Evolutionary conservation across 306 rosid genomes (phyloP).

Genomic region (Rosa persica): DNA sequence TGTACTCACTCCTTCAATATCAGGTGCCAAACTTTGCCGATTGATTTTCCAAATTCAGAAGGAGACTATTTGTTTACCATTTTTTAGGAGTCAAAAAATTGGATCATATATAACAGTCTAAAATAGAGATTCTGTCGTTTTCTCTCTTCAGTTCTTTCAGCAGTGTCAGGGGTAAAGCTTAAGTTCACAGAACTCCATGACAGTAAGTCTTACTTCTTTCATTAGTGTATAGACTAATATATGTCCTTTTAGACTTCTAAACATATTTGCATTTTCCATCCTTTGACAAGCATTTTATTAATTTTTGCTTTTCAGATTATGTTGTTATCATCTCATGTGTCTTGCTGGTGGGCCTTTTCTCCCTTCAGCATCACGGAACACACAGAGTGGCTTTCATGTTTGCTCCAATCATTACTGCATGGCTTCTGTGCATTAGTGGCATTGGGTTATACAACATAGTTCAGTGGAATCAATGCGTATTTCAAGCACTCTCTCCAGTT

Average conservation of each 20-base stretch:
- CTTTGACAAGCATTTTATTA: constrained; percentile 16
- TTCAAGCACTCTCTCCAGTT: constrained; percentile 58
- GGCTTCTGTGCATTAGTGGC: constrained; percentile 64
- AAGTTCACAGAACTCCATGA: constrained; percentile 75
- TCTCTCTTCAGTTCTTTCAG: constrained; percentile 81
- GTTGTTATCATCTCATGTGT: constrained; percentile 59
- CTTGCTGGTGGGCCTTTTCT: constrained; percentile 68
- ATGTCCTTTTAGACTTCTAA: background rate
- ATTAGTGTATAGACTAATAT: constrained; percentile 2
- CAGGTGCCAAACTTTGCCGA: constrained; percentile 43
- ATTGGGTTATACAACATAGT: constrained; percentile 66
- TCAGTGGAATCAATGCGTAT: constrained; percentile 56
- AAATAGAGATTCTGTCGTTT: constrained; percentile 19
- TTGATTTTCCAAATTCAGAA: too few relatives aligned
- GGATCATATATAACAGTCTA: background rate
- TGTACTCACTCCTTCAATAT: constrained; percentile 81
- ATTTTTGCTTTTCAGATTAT: constrained; percentile 50
- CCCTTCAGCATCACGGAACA: constrained; percentile 78
- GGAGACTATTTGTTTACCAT: too few relatives aligned
- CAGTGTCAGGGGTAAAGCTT: constrained; percentile 74
- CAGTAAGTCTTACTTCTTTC: constrained; percentile 45
- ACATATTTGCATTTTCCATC: background rate
- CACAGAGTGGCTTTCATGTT: constrained; percentile 73
- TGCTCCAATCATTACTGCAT: constrained; percentile 63
- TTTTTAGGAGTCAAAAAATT: background rate